Conservation (phyloP, 352 stramenopile genomes). For the Phytophthora capsici region DNA sequence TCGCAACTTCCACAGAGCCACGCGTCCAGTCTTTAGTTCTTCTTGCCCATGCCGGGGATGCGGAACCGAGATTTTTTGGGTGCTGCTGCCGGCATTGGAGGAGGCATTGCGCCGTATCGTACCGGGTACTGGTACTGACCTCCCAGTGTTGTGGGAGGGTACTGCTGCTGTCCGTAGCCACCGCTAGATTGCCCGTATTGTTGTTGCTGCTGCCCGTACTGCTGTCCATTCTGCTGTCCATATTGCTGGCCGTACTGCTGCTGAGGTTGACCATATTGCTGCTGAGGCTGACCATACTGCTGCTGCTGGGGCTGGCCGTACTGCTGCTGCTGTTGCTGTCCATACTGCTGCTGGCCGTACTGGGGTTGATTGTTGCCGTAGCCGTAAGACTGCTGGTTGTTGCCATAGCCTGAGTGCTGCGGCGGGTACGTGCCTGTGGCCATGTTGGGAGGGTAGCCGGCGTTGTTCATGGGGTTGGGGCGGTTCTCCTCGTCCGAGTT, state of each 20-base stretch:
- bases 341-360: conserved; percentile 20
- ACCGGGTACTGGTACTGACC: conserved; percentile 65
- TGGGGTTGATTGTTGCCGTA: conserved; percentile 38
- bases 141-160: conserved; percentile 39
- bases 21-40: conserved; percentile 62
- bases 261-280: conserved; percentile 23
- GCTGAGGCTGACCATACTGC: conserved; percentile 19
- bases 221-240: conserved; percentile 38
- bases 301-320: conserved; percentile 18
- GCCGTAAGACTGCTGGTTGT: conserved; percentile 35
- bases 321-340: conserved; percentile 24
- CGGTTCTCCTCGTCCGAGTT: conserved; percentile 75
- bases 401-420: conserved; percentile 56
- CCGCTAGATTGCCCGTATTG: not conserved
- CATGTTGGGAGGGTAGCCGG: conserved; percentile 52
- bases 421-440: conserved; percentile 59
- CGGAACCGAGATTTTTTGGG: conserved; percentile 80
- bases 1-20: conserved; percentile 18
- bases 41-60: conserved; percentile 72
- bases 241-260: conserved; percentile 40
- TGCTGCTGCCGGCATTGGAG: conserved; percentile 55
- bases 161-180: conserved; percentile 26
- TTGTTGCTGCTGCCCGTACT: conserved; percentile 13
- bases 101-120: conserved; percentile 55
- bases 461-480: conserved; percentile 33